phyloP scores from a whole-genome alignment of 306 rosid species.

The Trifolium repens region DNA sequence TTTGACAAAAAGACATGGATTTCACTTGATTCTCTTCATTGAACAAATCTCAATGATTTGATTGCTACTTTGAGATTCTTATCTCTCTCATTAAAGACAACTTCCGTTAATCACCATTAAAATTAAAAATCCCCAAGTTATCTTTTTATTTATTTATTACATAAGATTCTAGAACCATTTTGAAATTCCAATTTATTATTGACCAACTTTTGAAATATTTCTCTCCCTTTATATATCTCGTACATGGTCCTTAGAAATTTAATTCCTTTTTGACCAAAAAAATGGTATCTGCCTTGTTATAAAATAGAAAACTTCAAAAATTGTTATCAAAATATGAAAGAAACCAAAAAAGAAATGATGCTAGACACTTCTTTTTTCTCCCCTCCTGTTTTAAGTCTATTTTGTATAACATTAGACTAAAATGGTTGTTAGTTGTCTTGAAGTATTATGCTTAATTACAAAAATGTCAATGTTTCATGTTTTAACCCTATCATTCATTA shows the following conservation, averaged over 20 bases:
- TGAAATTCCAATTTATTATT: no score
- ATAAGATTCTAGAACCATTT: no score
- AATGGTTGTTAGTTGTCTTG: no score
- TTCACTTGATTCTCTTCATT: constrained; percentile 39
- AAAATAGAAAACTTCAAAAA: not conserved
- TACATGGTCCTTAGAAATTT: not conserved
- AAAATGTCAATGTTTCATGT: no score
- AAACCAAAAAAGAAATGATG: no score
- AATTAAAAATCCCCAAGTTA: constrained; percentile 22
- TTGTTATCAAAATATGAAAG: not conserved
- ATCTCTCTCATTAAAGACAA: constrained; percentile 6
- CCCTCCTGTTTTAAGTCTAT: no score
- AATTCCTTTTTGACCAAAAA: not conserved
- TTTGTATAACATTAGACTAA: no score
- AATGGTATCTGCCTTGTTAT: not conserved
- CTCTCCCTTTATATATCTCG: not conserved
- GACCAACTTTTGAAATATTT: no score
- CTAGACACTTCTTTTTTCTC: no score
- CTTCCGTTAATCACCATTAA: constrained; percentile 9
- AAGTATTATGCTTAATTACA: no score
- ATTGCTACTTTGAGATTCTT: constrained; percentile 37
- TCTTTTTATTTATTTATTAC: not conserved
- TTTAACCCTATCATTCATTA: no score
- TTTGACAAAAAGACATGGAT: not conserved
- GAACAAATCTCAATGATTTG: constrained; percentile 37